Conservation (phyloP, 2,329 filamentous ascomycete genomes). For the Aspergillus calidoustus region DNA sequence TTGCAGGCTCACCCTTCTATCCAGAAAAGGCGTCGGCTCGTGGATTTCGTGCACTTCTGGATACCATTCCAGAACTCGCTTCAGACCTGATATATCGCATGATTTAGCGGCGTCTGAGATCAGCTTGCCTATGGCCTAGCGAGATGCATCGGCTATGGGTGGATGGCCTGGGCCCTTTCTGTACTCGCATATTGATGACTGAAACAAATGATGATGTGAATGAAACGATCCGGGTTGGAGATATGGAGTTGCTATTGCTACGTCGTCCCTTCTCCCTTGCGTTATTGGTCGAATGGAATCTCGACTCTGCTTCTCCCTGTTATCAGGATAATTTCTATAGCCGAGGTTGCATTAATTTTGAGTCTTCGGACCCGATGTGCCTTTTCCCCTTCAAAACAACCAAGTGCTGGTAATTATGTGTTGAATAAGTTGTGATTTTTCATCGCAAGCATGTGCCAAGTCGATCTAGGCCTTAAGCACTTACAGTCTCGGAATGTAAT, state of each 20-base stretch:
- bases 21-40: constrained; percentile 32
- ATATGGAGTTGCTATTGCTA: constrained; percentile 4
- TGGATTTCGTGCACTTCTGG: constrained; percentile 42
- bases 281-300: neutral
- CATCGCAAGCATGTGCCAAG: neutral
- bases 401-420: neutral
- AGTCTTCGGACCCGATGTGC: neutral
- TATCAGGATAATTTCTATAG: neutral
- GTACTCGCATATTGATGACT: neutral
- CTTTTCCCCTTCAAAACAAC: neutral
- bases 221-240: neutral
- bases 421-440: constrained; percentile 1
- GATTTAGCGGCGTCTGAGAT: constrained; percentile 36
- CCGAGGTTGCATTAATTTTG: constrained; percentile 1
- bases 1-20: constrained; percentile 26
- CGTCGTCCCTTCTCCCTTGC: neutral
- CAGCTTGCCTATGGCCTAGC: neutral
- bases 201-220: neutral
- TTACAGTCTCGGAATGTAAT: neutral
- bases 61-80: constrained; percentile 44
- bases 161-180: neutral
- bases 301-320: neutral
- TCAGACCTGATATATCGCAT: constrained; percentile 49
- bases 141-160: neutral
- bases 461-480: neutral